Conservation (phyloP, 768 basidiomycete species). For the Mycena indigotica region DNA sequence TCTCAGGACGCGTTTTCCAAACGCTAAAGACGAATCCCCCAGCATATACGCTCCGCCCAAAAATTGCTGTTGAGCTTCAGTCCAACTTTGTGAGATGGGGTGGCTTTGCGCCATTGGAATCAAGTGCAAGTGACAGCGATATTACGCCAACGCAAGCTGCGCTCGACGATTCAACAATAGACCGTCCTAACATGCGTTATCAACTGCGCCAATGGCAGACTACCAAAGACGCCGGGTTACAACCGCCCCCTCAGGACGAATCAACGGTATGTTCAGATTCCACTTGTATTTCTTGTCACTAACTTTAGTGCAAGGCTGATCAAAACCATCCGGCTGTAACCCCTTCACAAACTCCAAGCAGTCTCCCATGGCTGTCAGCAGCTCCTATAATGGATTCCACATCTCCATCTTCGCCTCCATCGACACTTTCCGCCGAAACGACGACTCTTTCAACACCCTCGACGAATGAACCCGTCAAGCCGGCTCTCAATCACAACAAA, state of each 20-base stretch:
- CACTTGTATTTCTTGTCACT: not conserved
- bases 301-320: not conserved
- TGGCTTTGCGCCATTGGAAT: conserved; percentile 22
- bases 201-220: not conserved
- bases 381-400: not conserved
- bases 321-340: not conserved
- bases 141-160: not conserved
- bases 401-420: not conserved
- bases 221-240: not conserved
- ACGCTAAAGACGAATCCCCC: not conserved
- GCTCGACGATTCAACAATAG: not conserved
- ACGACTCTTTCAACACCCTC: no score
- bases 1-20: not conserved
- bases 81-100: conserved; percentile 23
- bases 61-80: not conserved
- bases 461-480: no score
- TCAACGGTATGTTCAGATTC: not conserved
- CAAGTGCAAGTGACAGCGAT: not conserved
- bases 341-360: not conserved
- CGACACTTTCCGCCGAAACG: not conserved
- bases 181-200: not conserved
- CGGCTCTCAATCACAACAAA: no score
- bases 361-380: not conserved
- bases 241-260: no score
- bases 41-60: not conserved